phyloP scores from a whole-genome alignment of 257 asterid genomes.

The Fraxinus pennsylvanica region DNA sequence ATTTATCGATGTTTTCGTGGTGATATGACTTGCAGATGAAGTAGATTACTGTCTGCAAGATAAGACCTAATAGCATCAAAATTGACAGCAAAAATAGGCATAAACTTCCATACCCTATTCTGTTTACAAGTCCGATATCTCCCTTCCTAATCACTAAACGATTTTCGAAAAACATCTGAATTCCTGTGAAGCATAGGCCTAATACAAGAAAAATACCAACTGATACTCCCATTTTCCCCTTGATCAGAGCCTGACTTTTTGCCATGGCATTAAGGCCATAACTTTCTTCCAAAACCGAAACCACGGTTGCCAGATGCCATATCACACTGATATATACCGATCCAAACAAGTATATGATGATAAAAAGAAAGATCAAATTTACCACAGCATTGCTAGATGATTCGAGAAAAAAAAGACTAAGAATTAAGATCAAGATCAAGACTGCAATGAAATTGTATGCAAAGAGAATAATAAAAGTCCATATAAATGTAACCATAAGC shows the following conservation, averaged over 20 bases:
- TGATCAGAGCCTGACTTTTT: conserved; percentile 14
- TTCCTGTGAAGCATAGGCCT: background rate
- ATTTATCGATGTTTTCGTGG: conserved; percentile 6
- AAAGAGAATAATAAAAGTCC: background rate
- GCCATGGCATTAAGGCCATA: conserved; percentile 17
- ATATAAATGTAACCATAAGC: conserved; percentile 6
- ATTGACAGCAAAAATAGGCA: background rate
- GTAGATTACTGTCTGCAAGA: conserved; percentile 16
- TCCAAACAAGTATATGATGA: background rate
- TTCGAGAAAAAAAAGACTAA: background rate
- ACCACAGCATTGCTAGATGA: background rate
- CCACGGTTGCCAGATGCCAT: conserved; percentile 21
- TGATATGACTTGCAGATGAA: conserved; percentile 25
- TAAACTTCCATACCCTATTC: background rate
- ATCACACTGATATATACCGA: conserved; percentile 1
- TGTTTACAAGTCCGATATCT: background rate
- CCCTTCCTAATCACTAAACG: background rate
- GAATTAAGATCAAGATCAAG: background rate
- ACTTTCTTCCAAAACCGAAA: conserved; percentile 15
- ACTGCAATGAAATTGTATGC: background rate
- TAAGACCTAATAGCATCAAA: conserved; percentile 7
- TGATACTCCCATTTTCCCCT: background rate
- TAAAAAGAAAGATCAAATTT: background rate
- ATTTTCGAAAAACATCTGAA: background rate
- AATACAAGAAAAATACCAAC: background rate